Percentiles rank a stretch among this genome's conserved stretches.
Conservation (phyloP, 2,329 filamentous ascomycete species). For the Pseudocercospora fuligena region DNA sequence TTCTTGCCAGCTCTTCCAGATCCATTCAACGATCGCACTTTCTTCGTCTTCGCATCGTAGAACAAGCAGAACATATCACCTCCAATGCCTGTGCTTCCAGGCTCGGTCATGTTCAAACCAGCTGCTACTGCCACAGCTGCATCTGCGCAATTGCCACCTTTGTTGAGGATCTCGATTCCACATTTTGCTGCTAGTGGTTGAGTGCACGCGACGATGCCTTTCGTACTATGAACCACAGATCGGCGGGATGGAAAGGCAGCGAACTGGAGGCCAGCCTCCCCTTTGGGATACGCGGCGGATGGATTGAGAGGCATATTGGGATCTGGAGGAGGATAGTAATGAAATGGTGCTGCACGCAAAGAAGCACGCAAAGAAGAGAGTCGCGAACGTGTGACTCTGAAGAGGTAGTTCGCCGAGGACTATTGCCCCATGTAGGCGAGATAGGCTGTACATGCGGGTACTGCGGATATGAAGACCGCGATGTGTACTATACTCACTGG, state of each 20-base stretch:
- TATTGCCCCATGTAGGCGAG: constrained; percentile 14
- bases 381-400: neutral
- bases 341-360: neutral
- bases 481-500: neutral
- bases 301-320: constrained; percentile 54
- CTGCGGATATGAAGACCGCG: constrained; percentile 6
- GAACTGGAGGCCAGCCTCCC: constrained; percentile 55
- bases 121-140: constrained; percentile 96
- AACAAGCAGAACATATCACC: constrained; percentile 97
- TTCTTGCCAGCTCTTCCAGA: constrained; percentile 81
- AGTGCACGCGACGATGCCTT: constrained; percentile 87
- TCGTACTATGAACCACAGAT: constrained; percentile 90
- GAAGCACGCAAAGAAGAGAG: neutral
- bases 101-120: constrained; percentile 90
- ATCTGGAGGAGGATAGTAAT: neutral
- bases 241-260: constrained; percentile 75
- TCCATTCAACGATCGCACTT: constrained; percentile 86
- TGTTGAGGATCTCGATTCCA: constrained; percentile 80
- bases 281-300: constrained; percentile 56
- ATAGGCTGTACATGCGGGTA: constrained; percentile 16
- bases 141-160: constrained; percentile 93
- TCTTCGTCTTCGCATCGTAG: constrained; percentile 81
- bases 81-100: constrained; percentile 89
- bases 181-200: constrained; percentile 90
- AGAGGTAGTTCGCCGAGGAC: neutral